phyloP scores from a whole-genome alignment of 495 filamentous ascomycete genomes.

The Cercophora sp. region DNA sequence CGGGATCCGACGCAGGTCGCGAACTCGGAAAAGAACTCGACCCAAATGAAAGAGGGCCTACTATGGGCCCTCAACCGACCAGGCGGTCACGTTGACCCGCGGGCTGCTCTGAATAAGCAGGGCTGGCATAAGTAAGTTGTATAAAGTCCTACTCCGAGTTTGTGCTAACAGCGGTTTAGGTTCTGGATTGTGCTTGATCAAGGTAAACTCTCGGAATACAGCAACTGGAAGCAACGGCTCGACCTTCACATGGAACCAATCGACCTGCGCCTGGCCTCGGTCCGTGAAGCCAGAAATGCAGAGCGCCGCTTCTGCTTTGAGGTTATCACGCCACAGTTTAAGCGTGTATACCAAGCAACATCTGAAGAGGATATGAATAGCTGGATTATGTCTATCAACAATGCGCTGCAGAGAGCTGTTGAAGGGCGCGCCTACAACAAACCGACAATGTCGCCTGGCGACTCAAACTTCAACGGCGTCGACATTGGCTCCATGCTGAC shows the following conservation, averaged over 20 bases:
- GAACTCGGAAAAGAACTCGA: slow-evolving; percentile 46
- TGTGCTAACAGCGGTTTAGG: slow-evolving; percentile 43
- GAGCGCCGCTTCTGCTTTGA: slow-evolving; percentile 98
- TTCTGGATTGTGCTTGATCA: slow-evolving; percentile 99
- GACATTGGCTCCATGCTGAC: slow-evolving; percentile 90
- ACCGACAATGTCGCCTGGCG: slow-evolving; percentile 41
- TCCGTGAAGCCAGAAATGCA: slow-evolving; percentile 88
- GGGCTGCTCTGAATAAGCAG: slow-evolving; percentile 90
- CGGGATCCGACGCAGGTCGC: slow-evolving; percentile 53
- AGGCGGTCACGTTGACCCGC: slow-evolving; percentile 91
- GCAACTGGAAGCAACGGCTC: slow-evolving; percentile 97
- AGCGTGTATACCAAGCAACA: slow-evolving; percentile 94
- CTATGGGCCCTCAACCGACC: slow-evolving; percentile 92
- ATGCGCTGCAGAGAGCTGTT: slow-evolving; percentile 91
- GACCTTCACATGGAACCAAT: slow-evolving; percentile 98
- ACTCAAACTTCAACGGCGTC: slow-evolving; percentile 56
- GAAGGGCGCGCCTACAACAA: slow-evolving; percentile 66
- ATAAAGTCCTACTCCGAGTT: too few relatives aligned
- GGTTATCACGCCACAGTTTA: slow-evolving; percentile 94
- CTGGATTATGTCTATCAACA: slow-evolving; percentile 97
- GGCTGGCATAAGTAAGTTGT: slow-evolving; percentile 99
- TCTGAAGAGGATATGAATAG: slow-evolving; percentile 96
- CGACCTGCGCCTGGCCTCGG: slow-evolving; percentile 93
- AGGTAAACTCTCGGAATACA: slow-evolving; percentile 94
- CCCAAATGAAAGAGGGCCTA: slow-evolving; percentile 77